A percentile compares a stretch with the other conserved stretches of the same genome.
Evolutionary conservation across 2,329 filamentous ascomycete genomes (phyloP).

Genomic region (Coniochaeta ligniaria): DNA sequence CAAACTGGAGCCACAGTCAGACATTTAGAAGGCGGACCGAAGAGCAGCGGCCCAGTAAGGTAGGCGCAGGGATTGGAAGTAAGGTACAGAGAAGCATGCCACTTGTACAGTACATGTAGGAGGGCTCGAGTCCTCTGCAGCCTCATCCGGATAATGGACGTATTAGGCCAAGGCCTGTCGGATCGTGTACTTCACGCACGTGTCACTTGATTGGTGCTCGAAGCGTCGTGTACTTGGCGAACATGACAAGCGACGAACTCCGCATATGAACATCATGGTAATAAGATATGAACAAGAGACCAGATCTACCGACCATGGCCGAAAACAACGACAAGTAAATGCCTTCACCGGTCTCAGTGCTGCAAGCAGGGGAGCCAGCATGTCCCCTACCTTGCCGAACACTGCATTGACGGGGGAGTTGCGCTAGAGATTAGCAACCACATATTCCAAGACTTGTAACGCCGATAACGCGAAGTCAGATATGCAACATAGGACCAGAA

Average conservation of each 20-base stretch:
- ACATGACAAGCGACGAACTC: background rate
- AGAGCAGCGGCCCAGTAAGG: too few species aligned
- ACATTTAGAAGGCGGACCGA: too few species aligned
- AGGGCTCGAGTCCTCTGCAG: too few species aligned
- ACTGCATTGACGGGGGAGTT: background rate
- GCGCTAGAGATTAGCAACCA: background rate
- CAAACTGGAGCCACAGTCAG: too few species aligned
- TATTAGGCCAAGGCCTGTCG: background rate
- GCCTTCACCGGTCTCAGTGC: background rate
- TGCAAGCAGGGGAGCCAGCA: background rate
- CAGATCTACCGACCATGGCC: background rate
- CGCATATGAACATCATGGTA: background rate
- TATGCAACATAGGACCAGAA: background rate
- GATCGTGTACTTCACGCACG: background rate
- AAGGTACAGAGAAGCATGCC: too few species aligned
- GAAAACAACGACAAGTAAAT: background rate
- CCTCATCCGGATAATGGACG: too few species aligned
- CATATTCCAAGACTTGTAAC: background rate
- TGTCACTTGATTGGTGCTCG: constrained; percentile 4
- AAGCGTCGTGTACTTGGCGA: background rate
- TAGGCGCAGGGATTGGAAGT: too few species aligned
- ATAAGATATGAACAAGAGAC: background rate
- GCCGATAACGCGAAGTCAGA: background rate
- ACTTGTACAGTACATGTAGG: too few species aligned
- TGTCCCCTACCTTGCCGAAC: background rate